These are phyloP conservation scores for Cyclospora cayetanensis DNA, from an alignment of 169 alveolate species.

Conservation along the genomic window DNA sequence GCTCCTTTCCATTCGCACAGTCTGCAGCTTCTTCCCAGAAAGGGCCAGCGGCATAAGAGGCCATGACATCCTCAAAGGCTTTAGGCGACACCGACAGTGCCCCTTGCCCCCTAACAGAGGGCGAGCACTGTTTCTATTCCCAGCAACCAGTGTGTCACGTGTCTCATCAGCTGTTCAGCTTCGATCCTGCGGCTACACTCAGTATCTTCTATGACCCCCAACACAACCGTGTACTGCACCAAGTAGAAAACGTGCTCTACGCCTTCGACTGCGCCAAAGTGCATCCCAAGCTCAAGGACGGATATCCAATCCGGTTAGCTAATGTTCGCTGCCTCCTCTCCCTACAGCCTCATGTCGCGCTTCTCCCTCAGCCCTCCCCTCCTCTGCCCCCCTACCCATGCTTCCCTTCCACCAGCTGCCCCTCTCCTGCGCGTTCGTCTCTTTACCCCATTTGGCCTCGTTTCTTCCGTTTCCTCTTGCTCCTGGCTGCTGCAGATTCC, in stretches of 20 bases:
- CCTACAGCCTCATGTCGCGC: not conserved
- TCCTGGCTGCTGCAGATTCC: not conserved
- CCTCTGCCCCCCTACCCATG: not conserved
- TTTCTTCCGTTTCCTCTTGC: not conserved
- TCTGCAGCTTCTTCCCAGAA: too few species aligned
- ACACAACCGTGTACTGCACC: slow-evolving; percentile 12
- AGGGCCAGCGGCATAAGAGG: too few species aligned
- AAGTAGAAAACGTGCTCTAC: not conserved
- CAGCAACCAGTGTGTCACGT: slow-evolving; percentile 5
- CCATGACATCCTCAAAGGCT: too few species aligned
- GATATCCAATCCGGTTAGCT: not conserved
- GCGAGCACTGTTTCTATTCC: not conserved
- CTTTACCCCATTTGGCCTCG: not conserved
- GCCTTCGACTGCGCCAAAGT: not conserved
- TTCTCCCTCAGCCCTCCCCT: not conserved
- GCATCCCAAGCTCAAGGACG: not conserved
- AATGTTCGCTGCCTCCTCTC: not conserved
- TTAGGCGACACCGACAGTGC: too few species aligned
- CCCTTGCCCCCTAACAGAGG: not conserved
- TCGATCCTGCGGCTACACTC: not conserved
- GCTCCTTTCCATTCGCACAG: too few species aligned
- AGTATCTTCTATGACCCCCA: not conserved
- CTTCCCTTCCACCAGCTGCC: not conserved
- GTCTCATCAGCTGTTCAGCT: not conserved
- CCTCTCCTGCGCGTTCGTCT: not conserved